Evolutionary conservation across 129 eudicot genomes (phyloP), one percentile per base, ranked within the genome.

Genomic region (Silybum marianum): DNA sequence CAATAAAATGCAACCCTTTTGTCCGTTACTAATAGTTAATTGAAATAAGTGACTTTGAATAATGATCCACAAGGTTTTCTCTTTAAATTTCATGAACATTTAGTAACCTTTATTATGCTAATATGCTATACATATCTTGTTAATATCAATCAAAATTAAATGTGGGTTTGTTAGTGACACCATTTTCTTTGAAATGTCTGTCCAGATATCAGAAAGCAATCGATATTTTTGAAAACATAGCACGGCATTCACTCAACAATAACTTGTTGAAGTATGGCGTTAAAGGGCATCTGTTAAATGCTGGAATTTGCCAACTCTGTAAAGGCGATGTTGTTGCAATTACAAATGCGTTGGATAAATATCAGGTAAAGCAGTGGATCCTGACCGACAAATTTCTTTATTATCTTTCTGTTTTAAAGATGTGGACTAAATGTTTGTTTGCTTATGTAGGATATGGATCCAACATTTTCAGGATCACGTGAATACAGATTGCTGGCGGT

Each of bases 301-400:
- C 90, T 81, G 90, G 92, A 9, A 84, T 89, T 72, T 89, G 92
- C 79, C 90, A 89, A 58, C 92, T 89, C 9, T 89, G 90, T 81
- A 89, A 84, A 71, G 92, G 92, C 36, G 92, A 86, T 86, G 88
- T 73, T 77, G 87, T 88, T 72, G 85, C 91, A 39, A 88, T 88
- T 65, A 77, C 66, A 84, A 88, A 88, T 68, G 89, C 91, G 3
- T 80, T 88, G 82, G 89, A 88, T 71, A 77, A 78, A 80, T 85
- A 88, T 74, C 66, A 58, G 66, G 66, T 58, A 10, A 58, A 58
- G 46, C 42, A n/a, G 60, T 30, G 58, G 32, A 14, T 28, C 71
- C 63, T 14, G 68, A 8, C 82, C 72, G 71, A 65, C 22, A 11
- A 51, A 51, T 1, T 51, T 77, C 12, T 21, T 40, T 58, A 58